Conservation (phyloP, 2,329 filamentous ascomycete genomes). For the Waltergamsia citrina region DNA sequence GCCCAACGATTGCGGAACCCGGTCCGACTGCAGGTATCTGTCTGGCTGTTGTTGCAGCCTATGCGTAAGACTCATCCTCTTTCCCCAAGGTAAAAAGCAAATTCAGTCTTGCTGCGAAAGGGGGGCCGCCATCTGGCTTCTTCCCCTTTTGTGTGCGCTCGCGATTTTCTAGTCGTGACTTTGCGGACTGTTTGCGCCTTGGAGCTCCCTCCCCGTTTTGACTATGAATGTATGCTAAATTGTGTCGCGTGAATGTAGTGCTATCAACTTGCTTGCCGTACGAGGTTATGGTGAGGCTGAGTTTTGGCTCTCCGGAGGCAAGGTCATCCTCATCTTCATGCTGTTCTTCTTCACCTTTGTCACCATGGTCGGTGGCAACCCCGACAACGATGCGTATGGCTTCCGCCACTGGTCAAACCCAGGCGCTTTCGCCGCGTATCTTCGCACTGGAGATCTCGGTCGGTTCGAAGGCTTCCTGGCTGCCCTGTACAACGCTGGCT, state of each 20-base stretch:
- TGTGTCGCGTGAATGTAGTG: constrained; percentile 6
- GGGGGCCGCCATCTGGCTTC: too few relatives aligned
- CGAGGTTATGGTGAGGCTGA: constrained; percentile 32
- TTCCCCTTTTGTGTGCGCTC: too few relatives aligned
- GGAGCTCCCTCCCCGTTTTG: not conserved
- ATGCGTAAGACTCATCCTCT: constrained; percentile 12
- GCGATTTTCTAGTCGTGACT: too few relatives aligned
- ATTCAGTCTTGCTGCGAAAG: too few relatives aligned
- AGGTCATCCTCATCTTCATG: constrained; percentile 48
- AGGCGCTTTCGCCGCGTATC: constrained; percentile 39
- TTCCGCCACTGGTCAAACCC: constrained; percentile 60
- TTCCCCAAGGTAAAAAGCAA: too few relatives aligned
- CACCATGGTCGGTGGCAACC: constrained; percentile 49
- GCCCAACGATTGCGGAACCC: constrained; percentile 11
- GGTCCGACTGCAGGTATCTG: constrained; percentile 31
- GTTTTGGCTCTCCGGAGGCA: constrained; percentile 36
- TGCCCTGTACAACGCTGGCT: constrained; percentile 33
- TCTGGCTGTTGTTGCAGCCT: constrained; percentile 30
- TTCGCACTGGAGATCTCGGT: constrained; percentile 50
- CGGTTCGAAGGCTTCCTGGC: constrained; percentile 58
- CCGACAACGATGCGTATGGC: constrained; percentile 46
- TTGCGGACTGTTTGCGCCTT: not conserved
- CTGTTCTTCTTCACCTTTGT: constrained; percentile 51
- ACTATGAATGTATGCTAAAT: constrained; percentile 2
- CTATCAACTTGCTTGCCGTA: constrained; percentile 31